Conservation (phyloP, 2,329 filamentous ascomycete genomes). For the Cytospora leucostoma region DNA sequence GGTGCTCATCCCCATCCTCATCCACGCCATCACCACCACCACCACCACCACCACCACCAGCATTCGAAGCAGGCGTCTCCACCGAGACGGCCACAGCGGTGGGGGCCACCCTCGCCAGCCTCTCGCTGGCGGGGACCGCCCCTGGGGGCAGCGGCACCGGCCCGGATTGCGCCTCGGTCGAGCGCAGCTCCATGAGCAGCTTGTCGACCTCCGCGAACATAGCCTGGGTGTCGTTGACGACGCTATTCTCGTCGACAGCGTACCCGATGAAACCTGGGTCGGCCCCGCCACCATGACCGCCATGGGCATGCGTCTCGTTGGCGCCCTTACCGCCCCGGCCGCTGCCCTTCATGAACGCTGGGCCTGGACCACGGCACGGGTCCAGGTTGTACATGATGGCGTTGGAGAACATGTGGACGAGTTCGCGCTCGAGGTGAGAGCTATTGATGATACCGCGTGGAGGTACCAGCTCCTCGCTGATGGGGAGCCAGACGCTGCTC, state of each 20-base stretch:
- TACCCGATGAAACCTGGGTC: conserved; percentile 57
- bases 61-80: conserved; percentile 25
- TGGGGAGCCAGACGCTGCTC: conserved; percentile 63
- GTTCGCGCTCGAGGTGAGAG: conserved; percentile 85
- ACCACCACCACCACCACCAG: conserved; percentile 9
- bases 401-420: conserved; percentile 96
- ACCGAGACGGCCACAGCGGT: conserved; percentile 14
- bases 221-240: conserved; percentile 82
- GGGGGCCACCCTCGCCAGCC: conserved; percentile 25
- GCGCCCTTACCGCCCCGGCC: conserved; percentile 38
- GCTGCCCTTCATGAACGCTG: conserved; percentile 55
- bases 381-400: conserved; percentile 98
- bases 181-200: conserved; percentile 73
- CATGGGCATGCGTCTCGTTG: conserved; percentile 38
- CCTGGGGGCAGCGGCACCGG: conserved; percentile 34
- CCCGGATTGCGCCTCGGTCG: conserved; percentile 63
- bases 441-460: conserved; percentile 92
- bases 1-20: conserved; percentile 23
- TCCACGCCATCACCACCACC: no score
- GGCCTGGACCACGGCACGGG: conserved; percentile 68
- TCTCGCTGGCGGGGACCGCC: conserved; percentile 28
- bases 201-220: conserved; percentile 90
- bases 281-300: conserved; percentile 36
- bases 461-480: conserved; percentile 76
- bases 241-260: conserved; percentile 76